Base-by-base conservation (phyloP, 495 filamentous ascomycete species). In the Penicillium egyptiacum region DNA sequence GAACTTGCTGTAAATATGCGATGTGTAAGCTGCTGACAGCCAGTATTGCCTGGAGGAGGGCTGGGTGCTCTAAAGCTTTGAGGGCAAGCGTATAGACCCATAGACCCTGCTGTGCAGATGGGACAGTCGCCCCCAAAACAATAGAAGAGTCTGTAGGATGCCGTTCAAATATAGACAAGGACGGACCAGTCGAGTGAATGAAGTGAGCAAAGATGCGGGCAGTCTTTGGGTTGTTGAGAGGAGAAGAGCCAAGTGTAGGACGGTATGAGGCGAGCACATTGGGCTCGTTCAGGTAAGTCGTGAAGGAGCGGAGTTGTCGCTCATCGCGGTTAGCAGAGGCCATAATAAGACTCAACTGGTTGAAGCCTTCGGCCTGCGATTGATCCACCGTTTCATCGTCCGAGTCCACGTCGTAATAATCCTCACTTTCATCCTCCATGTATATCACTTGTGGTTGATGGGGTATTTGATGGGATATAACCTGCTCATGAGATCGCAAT, bases 161-260 rank as follows among this genome's bases (percentile, higher is more conserved):
- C 31, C 94, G 80, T 69, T 98, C 93, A 60, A 89, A 96, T 23
- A 96, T 80, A 2, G 92, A 96, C 58, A 98, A 79, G 60, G 82
- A 88, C 2, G 93, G 91, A 0, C 88, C 94, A 2, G 92, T 96
- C 8, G 92, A 87, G 62, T 91, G 87, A 25, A 97, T 84, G 70
- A 97, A 98, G 74, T 98, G 91, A 66, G 87, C 87, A 68, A 98
- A 98, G 16, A 97, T 84, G 31, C 88, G 83, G 10, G 91, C 91
- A 1, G 91, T 95, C 54, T 86, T 85, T 3, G 84, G 80, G 65
- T 98, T 92, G 62, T 86, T 89, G 23, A 97, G 73, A 5, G 92
- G 94, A 33, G 90, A 92, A 4, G 87, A 90, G 19, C 82, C 77
- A 23, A 86, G 80, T 4, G 88, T 85, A 5, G 91, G 88, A 16